phyloP scores from a whole-genome alignment of 192 early-diverging fungal genomes.

The Funneliformis geosporum region DNA sequence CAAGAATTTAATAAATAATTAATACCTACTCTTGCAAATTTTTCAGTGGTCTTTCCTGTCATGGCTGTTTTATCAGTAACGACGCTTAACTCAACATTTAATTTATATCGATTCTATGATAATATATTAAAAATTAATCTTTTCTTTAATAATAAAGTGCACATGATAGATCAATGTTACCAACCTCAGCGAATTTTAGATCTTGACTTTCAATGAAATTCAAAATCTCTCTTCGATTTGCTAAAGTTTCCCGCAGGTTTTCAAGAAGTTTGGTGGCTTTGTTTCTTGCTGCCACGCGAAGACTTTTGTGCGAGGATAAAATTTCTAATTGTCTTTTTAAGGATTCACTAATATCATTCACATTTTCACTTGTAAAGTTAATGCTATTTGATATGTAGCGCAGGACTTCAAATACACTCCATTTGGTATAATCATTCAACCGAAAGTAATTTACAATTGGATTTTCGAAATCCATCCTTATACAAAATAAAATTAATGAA shows the following conservation, averaged over 20 bases:
- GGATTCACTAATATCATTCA: slow-evolving; percentile 20
- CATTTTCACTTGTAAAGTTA: slow-evolving; percentile 34
- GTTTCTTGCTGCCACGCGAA: slow-evolving; percentile 20
- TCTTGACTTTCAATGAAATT: slow-evolving; percentile 32
- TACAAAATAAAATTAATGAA: no score
- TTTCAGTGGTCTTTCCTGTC: slow-evolving; percentile 18
- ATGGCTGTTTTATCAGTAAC: slow-evolving; percentile 31
- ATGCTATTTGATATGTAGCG: slow-evolving; percentile 18
- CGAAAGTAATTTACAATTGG: slow-evolving; percentile 25
- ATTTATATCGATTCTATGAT: slow-evolving; percentile 28
- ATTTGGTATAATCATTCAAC: slow-evolving; percentile 23
- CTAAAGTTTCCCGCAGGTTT: slow-evolving; percentile 28
- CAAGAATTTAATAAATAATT: slow-evolving; percentile 15
- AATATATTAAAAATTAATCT: slow-evolving; percentile 12
- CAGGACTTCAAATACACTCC: slow-evolving; percentile 26
- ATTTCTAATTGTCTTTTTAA: slow-evolving; percentile 31
- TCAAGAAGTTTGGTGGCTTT: slow-evolving; percentile 31
- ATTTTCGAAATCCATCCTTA: slow-evolving; percentile 33
- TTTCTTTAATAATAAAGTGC: slow-evolving; percentile 27
- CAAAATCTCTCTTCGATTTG: slow-evolving; percentile 19
- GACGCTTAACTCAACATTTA: slow-evolving; percentile 31
- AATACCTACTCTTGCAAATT: slow-evolving; percentile 31
- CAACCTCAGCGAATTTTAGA: slow-evolving; percentile 24
- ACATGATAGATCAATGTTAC: slow-evolving; percentile 13
- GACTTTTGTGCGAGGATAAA: slow-evolving; percentile 30